These are phyloP conservation scores for Zygosaccharomyces lentus DNA, from an alignment of 805 yeast species.

Conservation along the genomic window DNA sequence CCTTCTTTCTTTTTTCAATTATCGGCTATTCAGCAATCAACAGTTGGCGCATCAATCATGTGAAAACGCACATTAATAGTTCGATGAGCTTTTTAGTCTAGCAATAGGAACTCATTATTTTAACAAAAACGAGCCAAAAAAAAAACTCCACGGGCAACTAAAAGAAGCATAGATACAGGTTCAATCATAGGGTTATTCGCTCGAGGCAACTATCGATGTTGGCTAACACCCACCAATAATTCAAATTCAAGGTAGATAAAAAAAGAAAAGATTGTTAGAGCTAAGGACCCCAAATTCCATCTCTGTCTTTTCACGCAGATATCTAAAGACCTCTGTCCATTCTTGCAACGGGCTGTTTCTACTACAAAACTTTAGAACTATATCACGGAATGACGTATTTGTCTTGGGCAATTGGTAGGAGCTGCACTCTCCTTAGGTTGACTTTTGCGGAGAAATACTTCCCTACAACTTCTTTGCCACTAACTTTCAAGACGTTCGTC, in stretches of 20 bases:
- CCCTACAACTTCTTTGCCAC: neutral
- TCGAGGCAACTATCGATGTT: neutral
- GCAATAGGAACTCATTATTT: too few species aligned
- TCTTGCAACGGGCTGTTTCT: neutral
- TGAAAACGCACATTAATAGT: too few species aligned
- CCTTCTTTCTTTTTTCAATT: too few species aligned
- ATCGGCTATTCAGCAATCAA: too few species aligned
- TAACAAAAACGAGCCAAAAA: too few species aligned
- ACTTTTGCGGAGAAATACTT: neutral
- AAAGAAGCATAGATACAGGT: too few species aligned
- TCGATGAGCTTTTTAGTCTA: too few species aligned
- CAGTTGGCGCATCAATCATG: too few species aligned
- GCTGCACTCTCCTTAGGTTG: neutral
- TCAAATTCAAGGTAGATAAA: neutral
- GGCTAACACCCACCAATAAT: neutral
- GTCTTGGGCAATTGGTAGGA: neutral
- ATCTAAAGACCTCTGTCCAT: neutral
- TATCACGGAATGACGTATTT: neutral
- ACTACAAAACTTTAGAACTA: neutral
- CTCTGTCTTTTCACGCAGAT: neutral
- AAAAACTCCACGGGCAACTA: too few species aligned
- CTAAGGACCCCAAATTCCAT: neutral
- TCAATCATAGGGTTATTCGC: neutral
- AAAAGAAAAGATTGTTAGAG: neutral
- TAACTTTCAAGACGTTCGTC: neutral